Percentiles rank a stretch among this genome's conserved stretches.
phyloP scores from a whole-genome alignment of 2,329 filamentous ascomycete species.

The Hansfordia pulvinata region DNA sequence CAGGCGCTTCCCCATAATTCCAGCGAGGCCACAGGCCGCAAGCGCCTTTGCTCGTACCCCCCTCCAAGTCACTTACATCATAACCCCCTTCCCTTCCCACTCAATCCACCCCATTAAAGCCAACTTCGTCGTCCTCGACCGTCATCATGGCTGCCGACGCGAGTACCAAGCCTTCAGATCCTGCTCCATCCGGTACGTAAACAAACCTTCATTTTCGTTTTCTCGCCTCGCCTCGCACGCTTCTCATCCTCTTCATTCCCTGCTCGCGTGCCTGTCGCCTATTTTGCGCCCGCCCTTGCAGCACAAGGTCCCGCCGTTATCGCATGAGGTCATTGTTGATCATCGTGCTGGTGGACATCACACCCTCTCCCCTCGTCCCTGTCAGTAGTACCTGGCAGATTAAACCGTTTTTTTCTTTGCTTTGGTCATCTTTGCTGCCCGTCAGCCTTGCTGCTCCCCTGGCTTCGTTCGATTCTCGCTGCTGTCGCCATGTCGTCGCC shows the following conservation, averaged over 20 bases:
- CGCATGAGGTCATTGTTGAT: not conserved
- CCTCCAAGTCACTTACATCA: too few relatives aligned
- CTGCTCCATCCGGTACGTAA: conserved; percentile 19
- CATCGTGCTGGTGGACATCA: not conserved
- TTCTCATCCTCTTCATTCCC: conserved; percentile 2
- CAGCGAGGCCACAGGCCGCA: too few relatives aligned
- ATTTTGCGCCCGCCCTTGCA: conserved; percentile 4
- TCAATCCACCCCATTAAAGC: conserved; percentile 12
- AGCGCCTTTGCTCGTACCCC: too few relatives aligned
- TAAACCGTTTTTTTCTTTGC: too few relatives aligned
- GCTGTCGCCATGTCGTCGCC: too few relatives aligned
- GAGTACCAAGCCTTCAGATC: conserved; percentile 18
- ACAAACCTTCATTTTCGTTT: conserved; percentile 7
- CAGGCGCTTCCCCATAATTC: too few relatives aligned
- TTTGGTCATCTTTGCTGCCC: too few relatives aligned
- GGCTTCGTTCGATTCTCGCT: too few relatives aligned
- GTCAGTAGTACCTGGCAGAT: not conserved
- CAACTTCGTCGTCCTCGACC: conserved; percentile 17
- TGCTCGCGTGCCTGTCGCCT: conserved; percentile 1
- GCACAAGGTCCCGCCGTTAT: not conserved
- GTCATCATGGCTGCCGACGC: conserved; percentile 21
- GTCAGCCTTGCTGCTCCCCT: too few relatives aligned
- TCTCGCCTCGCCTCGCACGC: not conserved
- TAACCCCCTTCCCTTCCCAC: conserved; percentile 13
- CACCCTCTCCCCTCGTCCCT: not conserved